Base-by-base conservation (phyloP, 139 green algal genomes). In the Diplosphaera chodatii region DNA sequence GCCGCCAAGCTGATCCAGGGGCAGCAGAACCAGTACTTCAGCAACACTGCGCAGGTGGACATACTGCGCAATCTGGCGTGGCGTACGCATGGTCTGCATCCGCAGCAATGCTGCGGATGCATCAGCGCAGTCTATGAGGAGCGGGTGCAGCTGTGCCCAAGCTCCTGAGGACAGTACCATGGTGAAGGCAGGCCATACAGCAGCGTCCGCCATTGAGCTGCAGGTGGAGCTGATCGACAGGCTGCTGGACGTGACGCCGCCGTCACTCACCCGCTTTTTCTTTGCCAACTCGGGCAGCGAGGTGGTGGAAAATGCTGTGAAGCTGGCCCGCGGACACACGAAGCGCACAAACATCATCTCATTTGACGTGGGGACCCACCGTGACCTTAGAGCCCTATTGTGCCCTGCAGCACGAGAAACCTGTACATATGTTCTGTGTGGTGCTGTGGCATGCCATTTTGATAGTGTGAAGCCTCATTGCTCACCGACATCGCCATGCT, bases 261-360 rank as follows among this genome's bases (percentile, higher is more conserved):
- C 29, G 1, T 32, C 71, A 25, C 80, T 94, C 3, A 73, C 69
- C 8, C 65, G 65, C 27, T 87, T 83, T 64, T 86, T 93, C 65
- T 90, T 92, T 66, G 79, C 73, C 82, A 91, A 91, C 79, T 84
- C 69, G 66, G 85, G 89, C 64, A 77, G 71, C n/a, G 90, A 96
- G 82, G 89, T 87, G 5, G 87, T 94, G 22, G 91, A 96, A 30
- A 95, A 95, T 41, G 89, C 91, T 0, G 78, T 96, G 64, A 96
- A 96, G 83, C 82, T 96, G 15, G 89, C 90, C 1, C 78, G 89
- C n/a, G 86, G 77, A 0, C 77, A 77, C 34, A 96, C 91, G 8
- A 80, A 82, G 4, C 72, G 77, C 3, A 84, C 86, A 4, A 93
- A 90, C 77, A 81, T 96, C 74, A 92, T 96, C 33, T 74, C 77